Percentiles rank a stretch among this genome's conserved stretches.
These are phyloP conservation scores for Podospora didyma DNA, from an alignment of 495 filamentous ascomycete genomes.

Conservation along the genomic window DNA sequence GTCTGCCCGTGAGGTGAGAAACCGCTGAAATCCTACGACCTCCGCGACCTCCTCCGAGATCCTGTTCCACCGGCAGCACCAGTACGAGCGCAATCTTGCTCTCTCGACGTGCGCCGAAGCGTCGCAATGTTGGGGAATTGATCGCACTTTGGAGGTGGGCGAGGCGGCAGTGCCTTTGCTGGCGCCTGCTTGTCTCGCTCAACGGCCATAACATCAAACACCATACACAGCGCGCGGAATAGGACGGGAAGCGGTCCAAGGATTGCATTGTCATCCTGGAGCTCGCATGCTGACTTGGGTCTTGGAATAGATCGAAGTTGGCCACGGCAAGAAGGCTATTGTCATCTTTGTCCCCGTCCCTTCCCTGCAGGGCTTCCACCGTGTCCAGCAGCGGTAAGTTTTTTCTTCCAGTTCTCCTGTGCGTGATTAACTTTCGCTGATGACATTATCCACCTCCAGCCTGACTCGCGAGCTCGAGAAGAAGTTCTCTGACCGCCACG, in stretches of 20 bases:
- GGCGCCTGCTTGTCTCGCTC: conserved; percentile 10
- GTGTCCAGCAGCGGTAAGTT: conserved; percentile 96
- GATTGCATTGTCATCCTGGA: conserved; percentile 48
- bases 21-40: conserved; percentile 24
- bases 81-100: conserved; percentile 5
- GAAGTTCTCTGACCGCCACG: conserved; percentile 99
- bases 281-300: conserved; percentile 65
- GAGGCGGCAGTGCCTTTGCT: conserved; percentile 11
- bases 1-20: conserved; percentile 95
- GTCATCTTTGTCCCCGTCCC: conserved; percentile 99
- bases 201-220: conserved; percentile 25
- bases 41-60: conserved; percentile 18
- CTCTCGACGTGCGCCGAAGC: conserved; percentile 21
- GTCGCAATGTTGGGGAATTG: conserved; percentile 29
- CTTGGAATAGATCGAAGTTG: conserved; percentile 89
- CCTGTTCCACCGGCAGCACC: conserved; percentile 37
- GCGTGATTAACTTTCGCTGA: conserved; percentile 14
- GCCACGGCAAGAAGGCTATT: conserved; percentile 99
- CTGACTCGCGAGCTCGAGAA: conserved; percentile 99
- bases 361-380: conserved; percentile 91
- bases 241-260: conserved; percentile 69
- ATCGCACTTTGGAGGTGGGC: conserved; percentile 28
- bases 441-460: conserved; percentile 41
- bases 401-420: neutral
- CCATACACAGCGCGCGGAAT: conserved; percentile 46